Conservation (phyloP, 768 basidiomycete genomes). For the Tricholoma matsutake region DNA sequence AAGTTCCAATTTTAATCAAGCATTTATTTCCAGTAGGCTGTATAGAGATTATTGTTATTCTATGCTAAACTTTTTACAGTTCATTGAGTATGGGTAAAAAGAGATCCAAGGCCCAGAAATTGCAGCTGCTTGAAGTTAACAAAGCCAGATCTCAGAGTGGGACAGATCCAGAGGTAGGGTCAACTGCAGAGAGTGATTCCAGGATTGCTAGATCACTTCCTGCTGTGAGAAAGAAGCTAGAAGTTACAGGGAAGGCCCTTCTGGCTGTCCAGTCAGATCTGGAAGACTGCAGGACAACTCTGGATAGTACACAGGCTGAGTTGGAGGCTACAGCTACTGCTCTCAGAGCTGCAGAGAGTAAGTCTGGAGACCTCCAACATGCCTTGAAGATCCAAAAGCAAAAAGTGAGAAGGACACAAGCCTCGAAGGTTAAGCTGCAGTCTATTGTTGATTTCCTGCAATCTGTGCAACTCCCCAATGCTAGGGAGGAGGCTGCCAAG, state of each 20-base stretch:
- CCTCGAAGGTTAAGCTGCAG: background rate
- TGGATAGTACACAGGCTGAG: background rate
- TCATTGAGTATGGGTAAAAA: background rate
- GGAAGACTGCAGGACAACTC: background rate
- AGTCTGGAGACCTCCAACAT: background rate
- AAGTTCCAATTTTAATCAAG: background rate
- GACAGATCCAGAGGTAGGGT: background rate
- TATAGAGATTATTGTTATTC: background rate
- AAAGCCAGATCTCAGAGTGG: background rate
- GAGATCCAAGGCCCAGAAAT: background rate
- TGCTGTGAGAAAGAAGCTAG: background rate
- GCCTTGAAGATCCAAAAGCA: background rate
- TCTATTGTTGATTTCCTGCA: background rate
- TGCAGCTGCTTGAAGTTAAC: background rate
- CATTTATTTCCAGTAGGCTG: background rate
- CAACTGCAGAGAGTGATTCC: background rate
- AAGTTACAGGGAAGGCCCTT: background rate
- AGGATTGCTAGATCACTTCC: background rate
- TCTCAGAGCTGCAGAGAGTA: background rate
- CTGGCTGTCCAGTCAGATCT: background rate
- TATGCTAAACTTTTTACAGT: background rate
- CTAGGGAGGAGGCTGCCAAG: background rate
- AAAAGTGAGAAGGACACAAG: background rate
- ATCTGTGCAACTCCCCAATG: background rate
- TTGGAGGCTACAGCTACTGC: background rate